Percentiles rank a stretch among this genome's conserved stretches.
phyloP scores from a whole-genome alignment of 75 land plant species.

The Selaginella tamariscina region DNA sequence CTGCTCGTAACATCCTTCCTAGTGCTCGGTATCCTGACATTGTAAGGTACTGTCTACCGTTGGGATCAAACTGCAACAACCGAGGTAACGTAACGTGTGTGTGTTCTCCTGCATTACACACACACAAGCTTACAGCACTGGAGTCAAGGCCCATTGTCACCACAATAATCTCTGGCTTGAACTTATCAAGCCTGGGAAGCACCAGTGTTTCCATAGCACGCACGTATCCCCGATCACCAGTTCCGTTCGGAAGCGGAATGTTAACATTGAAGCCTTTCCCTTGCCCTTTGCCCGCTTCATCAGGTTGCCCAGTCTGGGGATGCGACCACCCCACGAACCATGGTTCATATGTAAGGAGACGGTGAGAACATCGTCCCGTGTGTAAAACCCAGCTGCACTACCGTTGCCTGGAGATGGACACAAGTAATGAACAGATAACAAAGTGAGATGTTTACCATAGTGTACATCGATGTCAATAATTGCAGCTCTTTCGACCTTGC shows the following conservation, averaged over 20 bases:
- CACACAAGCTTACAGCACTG: constrained; percentile 47
- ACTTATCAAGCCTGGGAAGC: constrained; percentile 55
- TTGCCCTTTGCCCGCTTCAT: constrained; percentile 58
- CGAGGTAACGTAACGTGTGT: background rate
- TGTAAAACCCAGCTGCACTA: constrained; percentile 77
- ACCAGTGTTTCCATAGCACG: constrained; percentile 63
- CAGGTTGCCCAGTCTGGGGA: constrained; percentile 48
- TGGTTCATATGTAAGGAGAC: constrained; percentile 93
- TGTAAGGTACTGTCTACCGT: constrained; percentile 88
- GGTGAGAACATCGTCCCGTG: constrained; percentile 53
- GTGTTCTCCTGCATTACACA: background rate
- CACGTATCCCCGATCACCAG: constrained; percentile 65
- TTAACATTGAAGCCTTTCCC: constrained; percentile 77
- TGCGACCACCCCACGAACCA: constrained; percentile 88
- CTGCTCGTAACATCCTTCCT: constrained; percentile 39
- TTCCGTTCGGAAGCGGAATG: constrained; percentile 76
- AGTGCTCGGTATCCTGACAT: constrained; percentile 66
- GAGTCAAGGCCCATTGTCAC: constrained; percentile 77
- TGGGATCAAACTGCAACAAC: constrained; percentile 75
- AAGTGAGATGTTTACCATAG: too few species aligned
- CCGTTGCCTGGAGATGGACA: too few species aligned
- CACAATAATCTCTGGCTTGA: constrained; percentile 57
- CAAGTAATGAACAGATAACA: too few species aligned
- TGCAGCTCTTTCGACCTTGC: constrained; percentile 38
- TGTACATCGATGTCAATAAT: constrained; percentile 89